Evolutionary conservation across 768 basidiomycete species (phyloP).

Genomic region (Phaeolepiota aurea): DNA sequence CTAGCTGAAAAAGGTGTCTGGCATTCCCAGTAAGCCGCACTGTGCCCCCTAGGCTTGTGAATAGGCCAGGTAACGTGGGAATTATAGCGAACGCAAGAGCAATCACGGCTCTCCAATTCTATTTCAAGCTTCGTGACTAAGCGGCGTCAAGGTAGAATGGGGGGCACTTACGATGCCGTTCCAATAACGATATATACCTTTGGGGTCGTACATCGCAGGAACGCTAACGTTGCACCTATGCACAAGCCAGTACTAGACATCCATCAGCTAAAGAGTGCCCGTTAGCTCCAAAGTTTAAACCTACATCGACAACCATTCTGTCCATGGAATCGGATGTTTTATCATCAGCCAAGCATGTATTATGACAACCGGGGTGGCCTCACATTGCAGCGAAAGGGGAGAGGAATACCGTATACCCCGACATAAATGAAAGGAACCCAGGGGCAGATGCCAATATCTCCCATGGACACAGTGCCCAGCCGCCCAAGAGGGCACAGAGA

Average conservation of each 20-base stretch:
- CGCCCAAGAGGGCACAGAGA: slow-evolving; percentile 73
- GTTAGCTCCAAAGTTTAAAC: slow-evolving; percentile 11
- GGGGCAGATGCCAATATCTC: slow-evolving; percentile 65
- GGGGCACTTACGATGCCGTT: slow-evolving; percentile 54
- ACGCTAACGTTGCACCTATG: slow-evolving; percentile 69
- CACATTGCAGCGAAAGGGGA: slow-evolving; percentile 80
- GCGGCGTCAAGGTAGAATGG: slow-evolving; percentile 2
- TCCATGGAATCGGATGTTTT: too few relatives aligned
- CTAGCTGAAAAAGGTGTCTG: neutral
- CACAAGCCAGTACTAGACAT: slow-evolving; percentile 67
- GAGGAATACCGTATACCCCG: slow-evolving; percentile 79
- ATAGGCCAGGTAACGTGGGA: slow-evolving; percentile 71
- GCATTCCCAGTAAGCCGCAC: neutral
- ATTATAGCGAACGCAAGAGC: slow-evolving; percentile 62
- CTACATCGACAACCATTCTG: slow-evolving; percentile 41
- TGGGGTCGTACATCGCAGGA: slow-evolving; percentile 75
- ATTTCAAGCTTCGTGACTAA: neutral
- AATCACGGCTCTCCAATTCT: slow-evolving; percentile 80
- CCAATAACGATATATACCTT: slow-evolving; percentile 73
- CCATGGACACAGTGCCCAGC: slow-evolving; percentile 86
- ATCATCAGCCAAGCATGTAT: too few relatives aligned
- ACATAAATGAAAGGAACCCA: slow-evolving; percentile 71
- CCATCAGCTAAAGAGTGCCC: slow-evolving; percentile 2
- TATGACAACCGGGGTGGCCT: too few relatives aligned
- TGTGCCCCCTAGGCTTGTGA: slow-evolving; percentile 30